Evolutionary conservation across 768 basidiomycete genomes (phyloP), one percentile per base, ranked within the genome.

Genomic region (Lactarius quietus): DNA sequence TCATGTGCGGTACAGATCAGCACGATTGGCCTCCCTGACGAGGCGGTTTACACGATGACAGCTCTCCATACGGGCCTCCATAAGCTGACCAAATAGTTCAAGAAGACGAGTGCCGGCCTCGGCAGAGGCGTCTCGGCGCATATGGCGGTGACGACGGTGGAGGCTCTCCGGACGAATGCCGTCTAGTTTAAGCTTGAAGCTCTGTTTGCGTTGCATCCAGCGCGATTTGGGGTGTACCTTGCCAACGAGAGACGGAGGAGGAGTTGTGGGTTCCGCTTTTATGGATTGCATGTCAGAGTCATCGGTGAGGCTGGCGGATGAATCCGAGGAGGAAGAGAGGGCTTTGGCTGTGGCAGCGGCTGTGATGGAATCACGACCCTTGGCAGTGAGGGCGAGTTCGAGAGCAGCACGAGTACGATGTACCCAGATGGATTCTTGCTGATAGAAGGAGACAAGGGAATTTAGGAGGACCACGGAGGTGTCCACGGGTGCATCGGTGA

Each of bases 61-160:
- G 71, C 87, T 89, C 74, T 90, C 89, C 82, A 91, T 85, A 61
- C 89, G 82, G 3, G 84, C 80, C 70, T 89, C 86, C 79, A 90
- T 83, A 78, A 91, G 85, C 65, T 84, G 82, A 63, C 86, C 86
- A 71, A 88, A 89, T 79, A 85, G 82, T 70, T 85, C 82, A 65
- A 91, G 76, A 60, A 91, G 80, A 61, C 80, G 82, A 31, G 85
- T 81, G 52, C 77, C 76, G 39, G 78, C 74, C 65, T 81, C 80
- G n/a, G 72, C 33, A 28, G 62, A 45, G 31, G 43, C 61, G 36
- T 69, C 63, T 55, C 53, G 63, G 70, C 72, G 68, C 70, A 68
- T 51, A 35, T 70, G 73, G 36, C 72, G 76, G 64, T 65, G 70
- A 63, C 63, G 74, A 57, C 56, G 76, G 65, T 61, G 73, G 72